Percentiles rank a stretch among this genome's conserved stretches.
These are phyloP conservation scores for Dictyostelium firmibasis DNA, from an alignment of 78 protist genomes.

Conservation along the genomic window DNA sequence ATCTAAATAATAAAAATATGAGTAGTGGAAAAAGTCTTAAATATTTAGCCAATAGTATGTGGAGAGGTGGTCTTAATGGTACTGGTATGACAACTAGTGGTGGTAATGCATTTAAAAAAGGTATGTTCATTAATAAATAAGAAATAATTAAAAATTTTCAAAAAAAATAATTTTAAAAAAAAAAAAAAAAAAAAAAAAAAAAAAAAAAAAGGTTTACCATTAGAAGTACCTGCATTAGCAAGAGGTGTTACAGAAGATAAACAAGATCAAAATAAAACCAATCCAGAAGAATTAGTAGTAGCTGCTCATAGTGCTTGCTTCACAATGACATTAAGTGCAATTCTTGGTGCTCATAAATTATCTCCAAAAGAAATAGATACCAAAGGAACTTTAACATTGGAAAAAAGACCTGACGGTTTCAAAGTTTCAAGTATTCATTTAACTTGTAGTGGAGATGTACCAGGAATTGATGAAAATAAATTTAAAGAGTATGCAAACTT, in stretches of 20 bases:
- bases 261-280: constrained; percentile 1
- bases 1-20: neutral
- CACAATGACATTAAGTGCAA: neutral
- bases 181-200: neutral
- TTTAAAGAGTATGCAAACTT: neutral
- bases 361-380: neutral
- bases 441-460: neutral
- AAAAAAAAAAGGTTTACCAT: neutral
- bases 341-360: neutral
- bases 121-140: neutral
- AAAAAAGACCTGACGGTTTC: neutral
- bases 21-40: neutral
- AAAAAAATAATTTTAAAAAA: neutral
- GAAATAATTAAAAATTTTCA: neutral
- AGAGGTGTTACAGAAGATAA: neutral
- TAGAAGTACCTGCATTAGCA: neutral
- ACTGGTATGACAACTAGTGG: neutral
- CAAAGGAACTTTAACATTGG: neutral
- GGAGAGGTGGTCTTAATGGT: neutral
- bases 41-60: neutral
- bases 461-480: neutral
- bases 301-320: constrained; percentile 46
- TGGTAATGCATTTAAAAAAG: neutral
- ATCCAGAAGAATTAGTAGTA: constrained; percentile 47
- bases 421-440: neutral